These are phyloP conservation scores for Pseudozyma tsukubaensis DNA, from an alignment of 1,284 basidiomycete species.

Conservation along the genomic window DNA sequence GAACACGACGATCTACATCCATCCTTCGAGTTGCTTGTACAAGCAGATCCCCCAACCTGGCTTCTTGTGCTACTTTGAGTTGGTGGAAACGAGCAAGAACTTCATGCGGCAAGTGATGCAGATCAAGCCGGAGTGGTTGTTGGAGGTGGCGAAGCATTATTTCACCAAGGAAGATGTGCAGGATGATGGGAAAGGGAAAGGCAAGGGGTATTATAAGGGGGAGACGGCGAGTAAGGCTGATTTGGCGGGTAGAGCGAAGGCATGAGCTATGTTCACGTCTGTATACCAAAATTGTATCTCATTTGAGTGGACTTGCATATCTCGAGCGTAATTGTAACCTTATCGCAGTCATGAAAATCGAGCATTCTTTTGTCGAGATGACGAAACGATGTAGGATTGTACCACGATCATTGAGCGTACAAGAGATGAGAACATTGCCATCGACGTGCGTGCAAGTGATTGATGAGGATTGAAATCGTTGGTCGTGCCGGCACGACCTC, in stretches of 20 bases:
- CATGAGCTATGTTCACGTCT: background rate
- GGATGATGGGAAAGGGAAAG: slow-evolving; percentile 22
- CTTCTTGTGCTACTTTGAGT: slow-evolving; percentile 89
- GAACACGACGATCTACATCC: slow-evolving; percentile 88
- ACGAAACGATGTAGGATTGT: too few species aligned
- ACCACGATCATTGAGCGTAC: too few species aligned
- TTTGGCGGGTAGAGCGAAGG: slow-evolving; percentile 4
- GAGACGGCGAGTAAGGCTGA: slow-evolving; percentile 24
- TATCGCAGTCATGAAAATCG: too few species aligned
- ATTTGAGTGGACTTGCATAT: too few species aligned
- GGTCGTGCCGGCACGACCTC: background rate
- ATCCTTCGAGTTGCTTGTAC: slow-evolving; percentile 94
- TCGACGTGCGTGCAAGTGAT: too few species aligned
- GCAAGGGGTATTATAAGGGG: slow-evolving; percentile 30
- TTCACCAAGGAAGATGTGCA: slow-evolving; percentile 57
- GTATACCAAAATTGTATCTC: background rate
- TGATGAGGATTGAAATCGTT: too few species aligned
- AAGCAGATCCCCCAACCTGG: slow-evolving; percentile 92
- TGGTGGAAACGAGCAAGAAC: slow-evolving; percentile 75
- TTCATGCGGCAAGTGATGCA: slow-evolving; percentile 90
- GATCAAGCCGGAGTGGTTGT: slow-evolving; percentile 91
- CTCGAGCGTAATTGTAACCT: too few species aligned
- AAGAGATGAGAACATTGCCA: too few species aligned
- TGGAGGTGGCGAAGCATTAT: slow-evolving; percentile 75
- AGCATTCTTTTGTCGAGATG: too few species aligned